A percentile compares a stretch with the other conserved stretches of the same genome.
Conservation (phyloP, 2,329 filamentous ascomycete genomes). For the Zymoseptoria tritici region DNA sequence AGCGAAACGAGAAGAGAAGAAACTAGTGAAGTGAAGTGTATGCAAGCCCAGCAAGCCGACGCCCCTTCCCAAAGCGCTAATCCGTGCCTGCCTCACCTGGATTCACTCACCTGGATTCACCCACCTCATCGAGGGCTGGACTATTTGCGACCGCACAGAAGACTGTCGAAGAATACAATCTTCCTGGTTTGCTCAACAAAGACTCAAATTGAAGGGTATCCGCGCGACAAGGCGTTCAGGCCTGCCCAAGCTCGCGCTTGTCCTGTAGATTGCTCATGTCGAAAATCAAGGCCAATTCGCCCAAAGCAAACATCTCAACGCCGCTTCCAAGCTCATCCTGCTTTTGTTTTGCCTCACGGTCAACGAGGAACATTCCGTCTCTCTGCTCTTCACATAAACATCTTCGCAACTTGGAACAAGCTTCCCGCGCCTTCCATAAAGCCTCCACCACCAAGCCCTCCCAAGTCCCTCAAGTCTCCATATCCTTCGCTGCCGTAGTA, state of each 20-base stretch:
- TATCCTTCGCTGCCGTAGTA: slow-evolving; percentile 43
- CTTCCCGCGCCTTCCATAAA: slow-evolving; percentile 41
- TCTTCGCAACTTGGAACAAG: slow-evolving; percentile 45
- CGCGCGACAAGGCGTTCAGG: not conserved
- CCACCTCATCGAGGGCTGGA: not conserved
- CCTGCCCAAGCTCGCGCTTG: slow-evolving; percentile 2
- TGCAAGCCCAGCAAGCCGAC: not conserved
- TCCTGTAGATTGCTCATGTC: slow-evolving; percentile 5
- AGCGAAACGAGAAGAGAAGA: not conserved
- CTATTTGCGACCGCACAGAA: not conserved
- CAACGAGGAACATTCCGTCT: not conserved
- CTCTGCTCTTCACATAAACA: slow-evolving; percentile 39
- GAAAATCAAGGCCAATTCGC: not conserved
- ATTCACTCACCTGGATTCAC: not conserved
- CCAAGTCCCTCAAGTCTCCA: slow-evolving; percentile 29
- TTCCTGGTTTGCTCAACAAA: not conserved
- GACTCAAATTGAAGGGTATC: not conserved
- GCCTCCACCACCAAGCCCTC: slow-evolving; percentile 27
- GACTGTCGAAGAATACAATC: not conserved
- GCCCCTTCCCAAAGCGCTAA: not conserved
- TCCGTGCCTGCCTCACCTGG: not conserved
- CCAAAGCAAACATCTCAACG: not conserved
- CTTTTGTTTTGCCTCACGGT: not conserved
- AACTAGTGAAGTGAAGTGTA: not conserved
- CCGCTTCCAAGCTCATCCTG: not conserved